Conservation (phyloP, 306 rosid genomes). For the Malus asiatica region DNA sequence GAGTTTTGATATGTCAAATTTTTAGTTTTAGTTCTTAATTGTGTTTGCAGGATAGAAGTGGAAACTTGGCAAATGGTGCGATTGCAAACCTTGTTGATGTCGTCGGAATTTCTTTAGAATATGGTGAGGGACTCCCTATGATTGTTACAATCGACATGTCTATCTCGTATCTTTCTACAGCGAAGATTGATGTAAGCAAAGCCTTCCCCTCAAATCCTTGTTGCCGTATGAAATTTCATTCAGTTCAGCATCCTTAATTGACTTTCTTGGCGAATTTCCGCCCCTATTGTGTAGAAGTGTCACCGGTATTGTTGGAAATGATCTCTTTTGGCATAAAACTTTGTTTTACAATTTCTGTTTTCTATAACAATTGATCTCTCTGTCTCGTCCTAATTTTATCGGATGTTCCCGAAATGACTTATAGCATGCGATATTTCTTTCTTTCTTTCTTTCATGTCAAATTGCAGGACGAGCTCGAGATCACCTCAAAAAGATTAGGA, state of each 20-base stretch:
- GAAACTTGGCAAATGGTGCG: conserved; percentile 65
- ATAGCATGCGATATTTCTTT: not conserved
- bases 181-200: conserved; percentile 44
- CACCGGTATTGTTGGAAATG: not conserved
- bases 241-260: not conserved
- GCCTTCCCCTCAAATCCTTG: not conserved
- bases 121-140: conserved; percentile 46
- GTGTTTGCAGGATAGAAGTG: conserved; percentile 33
- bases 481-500: conserved; percentile 56
- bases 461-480: conserved; percentile 84
- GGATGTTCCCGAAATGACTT: not conserved
- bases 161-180: conserved; percentile 51
- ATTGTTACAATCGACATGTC: conserved; percentile 85
- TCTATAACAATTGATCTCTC: too few species aligned
- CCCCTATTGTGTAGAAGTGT: not conserved
- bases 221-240: not conserved
- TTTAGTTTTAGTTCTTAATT: not conserved
- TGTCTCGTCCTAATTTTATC: not conserved
- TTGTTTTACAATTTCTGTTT: too few species aligned
- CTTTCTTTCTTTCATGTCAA: not conserved
- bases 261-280: too few species aligned
- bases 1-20: too few species aligned
- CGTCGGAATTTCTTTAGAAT: conserved; percentile 42
- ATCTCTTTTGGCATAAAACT: not conserved
- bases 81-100: conserved; percentile 75